Evolutionary conservation across 2,329 filamentous ascomycete genomes (phyloP).

Genomic region (Fusarium verticillioides): DNA sequence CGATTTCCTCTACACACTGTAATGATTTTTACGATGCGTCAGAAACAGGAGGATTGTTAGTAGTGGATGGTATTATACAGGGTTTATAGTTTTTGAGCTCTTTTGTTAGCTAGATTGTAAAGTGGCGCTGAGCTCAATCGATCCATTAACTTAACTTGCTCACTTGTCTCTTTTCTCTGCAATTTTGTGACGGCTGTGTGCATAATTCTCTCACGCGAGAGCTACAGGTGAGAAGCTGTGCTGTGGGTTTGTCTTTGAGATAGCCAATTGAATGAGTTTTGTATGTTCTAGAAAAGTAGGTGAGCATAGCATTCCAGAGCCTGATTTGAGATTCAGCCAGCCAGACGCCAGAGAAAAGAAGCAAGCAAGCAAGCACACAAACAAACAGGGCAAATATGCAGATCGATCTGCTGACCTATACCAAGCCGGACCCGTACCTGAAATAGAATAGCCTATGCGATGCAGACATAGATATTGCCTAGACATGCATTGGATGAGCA

Average conservation of each 20-base stretch:
- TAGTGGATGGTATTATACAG: slow-evolving; percentile 6
- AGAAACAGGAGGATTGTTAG: slow-evolving; percentile 17
- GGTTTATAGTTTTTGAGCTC: neutral
- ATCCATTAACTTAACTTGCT: neutral
- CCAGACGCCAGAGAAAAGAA: neutral
- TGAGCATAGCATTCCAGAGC: neutral
- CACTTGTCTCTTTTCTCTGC: neutral
- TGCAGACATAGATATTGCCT: neutral
- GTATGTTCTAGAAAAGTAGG: neutral
- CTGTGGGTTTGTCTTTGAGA: neutral
- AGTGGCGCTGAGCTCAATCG: slow-evolving; percentile 4
- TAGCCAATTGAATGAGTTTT: neutral
- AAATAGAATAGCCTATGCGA: neutral
- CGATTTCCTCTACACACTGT: slow-evolving; percentile 77
- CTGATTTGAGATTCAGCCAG: neutral
- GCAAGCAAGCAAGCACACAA: neutral
- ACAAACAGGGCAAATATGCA: neutral
- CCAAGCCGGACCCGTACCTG: too few species aligned
- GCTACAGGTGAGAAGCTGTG: neutral
- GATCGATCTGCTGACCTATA: neutral
- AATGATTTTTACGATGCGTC: slow-evolving; percentile 4
- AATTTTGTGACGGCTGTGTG: neutral
- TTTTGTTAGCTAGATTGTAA: slow-evolving; percentile 8
- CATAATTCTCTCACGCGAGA: slow-evolving; percentile 14
- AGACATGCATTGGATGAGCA: neutral